A percentile compares a stretch with the other conserved stretches of the same genome.
Conservation (phyloP, 805 yeast species). For the Helenozyma baotianmanensis region DNA sequence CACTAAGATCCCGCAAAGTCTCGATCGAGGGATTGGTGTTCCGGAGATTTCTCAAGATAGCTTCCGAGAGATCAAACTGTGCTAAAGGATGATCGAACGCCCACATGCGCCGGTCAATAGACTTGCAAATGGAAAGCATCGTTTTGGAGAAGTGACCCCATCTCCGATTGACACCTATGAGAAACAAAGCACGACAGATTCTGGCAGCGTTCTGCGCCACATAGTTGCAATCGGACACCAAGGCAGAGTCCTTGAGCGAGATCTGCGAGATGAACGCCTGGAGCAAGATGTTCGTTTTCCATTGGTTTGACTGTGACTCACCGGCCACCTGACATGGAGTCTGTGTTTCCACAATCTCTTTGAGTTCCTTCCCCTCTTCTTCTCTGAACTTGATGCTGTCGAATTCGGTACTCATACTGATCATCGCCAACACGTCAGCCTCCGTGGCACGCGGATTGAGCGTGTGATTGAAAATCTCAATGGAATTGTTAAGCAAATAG, state of each 20-base stretch:
- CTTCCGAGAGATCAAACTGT: slow-evolving; percentile 78
- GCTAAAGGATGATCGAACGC: slow-evolving; percentile 83
- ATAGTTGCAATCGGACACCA: slow-evolving; percentile 82
- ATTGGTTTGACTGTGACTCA: slow-evolving; percentile 67
- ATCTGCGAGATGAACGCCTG: slow-evolving; percentile 86
- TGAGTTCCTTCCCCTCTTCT: slow-evolving; percentile 78
- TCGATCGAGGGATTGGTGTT: slow-evolving; percentile 67
- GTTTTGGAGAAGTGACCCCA: slow-evolving; percentile 84
- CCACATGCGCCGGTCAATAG: slow-evolving; percentile 85
- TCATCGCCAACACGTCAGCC: slow-evolving; percentile 84
- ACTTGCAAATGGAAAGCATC: slow-evolving; percentile 76
- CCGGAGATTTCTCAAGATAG: slow-evolving; percentile 57
- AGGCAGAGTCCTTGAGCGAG: slow-evolving; percentile 68
- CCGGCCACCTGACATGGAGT: slow-evolving; percentile 83
- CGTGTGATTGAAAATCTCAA: slow-evolving; percentile 85
- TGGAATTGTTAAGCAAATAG: slow-evolving; percentile 75
- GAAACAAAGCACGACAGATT: slow-evolving; percentile 84
- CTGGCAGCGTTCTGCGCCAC: slow-evolving; percentile 95
- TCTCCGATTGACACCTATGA: slow-evolving; percentile 79
- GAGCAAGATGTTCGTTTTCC: slow-evolving; percentile 80
- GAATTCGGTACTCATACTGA: slow-evolving; percentile 90
- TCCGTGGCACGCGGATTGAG: slow-evolving; percentile 83
- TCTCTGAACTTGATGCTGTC: slow-evolving; percentile 84
- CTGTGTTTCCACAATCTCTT: slow-evolving; percentile 50
- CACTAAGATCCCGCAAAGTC: slow-evolving; percentile 63